Base-by-base conservation (phyloP, 768 basidiomycete species). In the Stropharia rugosoannulata region DNA sequence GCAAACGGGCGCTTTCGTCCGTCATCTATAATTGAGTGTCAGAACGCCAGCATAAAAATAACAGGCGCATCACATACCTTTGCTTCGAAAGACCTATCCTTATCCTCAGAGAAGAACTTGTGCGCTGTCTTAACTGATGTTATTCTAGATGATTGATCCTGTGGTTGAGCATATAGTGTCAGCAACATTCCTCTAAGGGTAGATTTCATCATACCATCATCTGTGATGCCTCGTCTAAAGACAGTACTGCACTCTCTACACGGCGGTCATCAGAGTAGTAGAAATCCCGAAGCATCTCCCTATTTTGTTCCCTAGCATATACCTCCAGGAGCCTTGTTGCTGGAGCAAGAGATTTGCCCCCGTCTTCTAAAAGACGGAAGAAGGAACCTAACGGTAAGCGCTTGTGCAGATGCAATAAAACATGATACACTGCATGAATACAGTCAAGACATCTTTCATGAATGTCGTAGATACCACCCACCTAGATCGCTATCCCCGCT, bases 261-360 rank as follows among this genome's bases (percentile, higher is more conserved):
- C 95, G 81, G 51, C 97, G 79, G 71, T 98, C 97, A 64, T 99
- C 97, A 36, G 96, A 96, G 66, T 96, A 99, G 70, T 95, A 98
- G 72, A 95, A 98, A 68, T 99, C 95, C 13, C 94, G 80, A 6
- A 98, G 75, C 84, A 98, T 89, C 59, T 93, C 92, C 49, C 90
- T 78, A 66, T 96, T 90, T 64, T 93, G 93, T 67, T 95, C 91
- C 38, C 90, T 76, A 0, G 92, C 93, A 67, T 95, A 96, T 0
- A 95, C 92, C 68, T 96, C 90, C 43, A 96, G 78, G 3, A 97
- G 73, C 56, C 79, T 85, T 60, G 85, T 85, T 0, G 93, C 93
- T n/a, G 82, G 84, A 3, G 79, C 81, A 7, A 96, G 80, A 41
- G 75, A 72, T 36, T 85, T 78, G 2, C 94, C 93, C 11, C 93